Evolutionary conservation across 805 yeast genomes (phyloP).

Genomic region (Cyberlindnera petersonii): DNA sequence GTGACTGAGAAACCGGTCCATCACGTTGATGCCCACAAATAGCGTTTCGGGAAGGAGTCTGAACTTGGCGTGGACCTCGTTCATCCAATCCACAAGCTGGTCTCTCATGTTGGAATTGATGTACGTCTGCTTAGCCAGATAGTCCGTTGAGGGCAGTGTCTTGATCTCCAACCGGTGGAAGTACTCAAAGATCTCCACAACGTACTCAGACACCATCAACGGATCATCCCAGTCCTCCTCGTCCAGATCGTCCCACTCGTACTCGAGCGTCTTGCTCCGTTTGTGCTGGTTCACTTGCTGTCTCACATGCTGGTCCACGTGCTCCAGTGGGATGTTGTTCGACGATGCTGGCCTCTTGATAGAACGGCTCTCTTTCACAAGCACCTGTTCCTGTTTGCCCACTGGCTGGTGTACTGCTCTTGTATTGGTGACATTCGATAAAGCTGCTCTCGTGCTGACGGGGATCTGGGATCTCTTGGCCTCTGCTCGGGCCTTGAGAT

Average conservation of each 20-base stretch:
- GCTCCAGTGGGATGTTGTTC: conserved; percentile 12
- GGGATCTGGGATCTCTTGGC: conserved; percentile 25
- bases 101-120: conserved; percentile 59
- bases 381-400: neutral
- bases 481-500: conserved; percentile 11
- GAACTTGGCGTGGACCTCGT: conserved; percentile 82
- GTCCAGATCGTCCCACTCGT: conserved; percentile 70
- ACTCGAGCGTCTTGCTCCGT: conserved; percentile 28
- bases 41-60: conserved; percentile 83
- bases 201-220: conserved; percentile 91
- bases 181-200: conserved; percentile 78
- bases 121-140: conserved; percentile 39
- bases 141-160: conserved; percentile 56
- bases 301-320: neutral
- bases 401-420: conserved; percentile 10
- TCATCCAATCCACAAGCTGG: conserved; percentile 90
- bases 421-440: conserved; percentile 29
- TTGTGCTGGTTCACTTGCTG: conserved; percentile 19
- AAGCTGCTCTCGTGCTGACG: conserved; percentile 26
- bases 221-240: conserved; percentile 79
- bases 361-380: conserved; percentile 21
- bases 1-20: conserved; percentile 81
- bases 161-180: conserved; percentile 66
- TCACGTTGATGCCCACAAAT: conserved; percentile 75
- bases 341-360: conserved; percentile 38